Percentiles rank a stretch among this genome's conserved stretches.
Evolutionary conservation across 768 basidiomycete species (phyloP).

Genomic region (Rhizopogon salebrosus): DNA sequence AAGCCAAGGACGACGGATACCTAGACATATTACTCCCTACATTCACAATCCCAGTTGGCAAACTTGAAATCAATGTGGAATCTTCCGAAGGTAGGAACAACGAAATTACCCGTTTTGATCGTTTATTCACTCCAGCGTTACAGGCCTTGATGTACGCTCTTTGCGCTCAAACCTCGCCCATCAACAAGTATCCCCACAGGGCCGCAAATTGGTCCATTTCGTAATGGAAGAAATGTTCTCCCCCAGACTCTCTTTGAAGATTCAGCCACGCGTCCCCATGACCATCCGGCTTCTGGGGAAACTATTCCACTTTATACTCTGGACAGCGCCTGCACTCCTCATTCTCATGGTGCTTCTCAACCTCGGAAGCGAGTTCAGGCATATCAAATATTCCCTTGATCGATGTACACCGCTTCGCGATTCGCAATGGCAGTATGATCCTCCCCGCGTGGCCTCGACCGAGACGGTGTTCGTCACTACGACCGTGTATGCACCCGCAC

Average conservation of each 20-base stretch:
- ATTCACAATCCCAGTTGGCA: conserved; percentile 66
- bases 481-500: conserved; percentile 15
- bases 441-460: conserved; percentile 1
- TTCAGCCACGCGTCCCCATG: conserved; percentile 5
- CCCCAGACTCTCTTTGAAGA: conserved; percentile 43
- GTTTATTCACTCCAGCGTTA: conserved; percentile 5
- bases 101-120: background rate
- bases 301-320: conserved; percentile 10
- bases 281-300: conserved; percentile 8
- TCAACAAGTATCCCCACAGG: conserved; percentile 35
- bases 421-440: conserved; percentile 4
- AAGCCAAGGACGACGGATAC: conserved; percentile 21
- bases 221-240: conserved; percentile 54
- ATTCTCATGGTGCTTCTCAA: conserved; percentile 17
- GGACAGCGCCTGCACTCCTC: conserved; percentile 12
- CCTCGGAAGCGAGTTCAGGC: conserved; percentile 22
- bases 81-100: conserved; percentile 43
- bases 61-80: conserved; percentile 59
- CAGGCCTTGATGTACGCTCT: conserved; percentile 39
- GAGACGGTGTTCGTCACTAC: conserved; percentile 28
- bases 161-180: conserved; percentile 55
- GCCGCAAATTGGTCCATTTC: conserved; percentile 50
- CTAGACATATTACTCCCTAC: conserved; percentile 59
- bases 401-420: conserved; percentile 6
- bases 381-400: conserved; percentile 21